These are phyloP conservation scores for Cymbidium sinense DNA, from an alignment of 106 monocot genomes.

Conservation along the genomic window DNA sequence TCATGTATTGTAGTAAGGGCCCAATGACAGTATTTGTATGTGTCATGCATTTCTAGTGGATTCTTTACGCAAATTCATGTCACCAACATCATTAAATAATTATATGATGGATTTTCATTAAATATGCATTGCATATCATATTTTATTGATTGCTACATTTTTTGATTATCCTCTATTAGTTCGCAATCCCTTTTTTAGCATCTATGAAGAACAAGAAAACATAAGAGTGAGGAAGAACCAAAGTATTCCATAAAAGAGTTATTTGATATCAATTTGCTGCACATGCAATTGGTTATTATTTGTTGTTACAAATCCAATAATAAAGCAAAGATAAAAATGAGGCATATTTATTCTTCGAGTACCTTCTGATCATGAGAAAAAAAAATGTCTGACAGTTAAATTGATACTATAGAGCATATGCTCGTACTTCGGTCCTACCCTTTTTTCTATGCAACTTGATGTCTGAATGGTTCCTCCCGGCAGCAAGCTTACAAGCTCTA, in stretches of 20 bases:
- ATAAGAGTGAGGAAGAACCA: not conserved
- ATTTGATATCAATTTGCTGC: not conserved
- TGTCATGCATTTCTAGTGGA: not conserved
- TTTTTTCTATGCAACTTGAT: slow-evolving; percentile 60
- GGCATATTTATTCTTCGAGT: not conserved
- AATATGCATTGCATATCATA: not conserved
- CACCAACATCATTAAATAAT: not conserved
- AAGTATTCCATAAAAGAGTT: not conserved
- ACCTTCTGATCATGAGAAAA: not conserved
- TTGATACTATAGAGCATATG: not conserved
- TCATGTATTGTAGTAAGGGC: not conserved
- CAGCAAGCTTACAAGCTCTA: slow-evolving; percentile 78
- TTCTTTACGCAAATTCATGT: not conserved
- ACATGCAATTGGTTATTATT: not conserved
- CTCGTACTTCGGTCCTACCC: slow-evolving; percentile 28
- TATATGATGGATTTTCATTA: not conserved
- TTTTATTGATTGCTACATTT: not conserved
- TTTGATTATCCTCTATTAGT: not conserved
- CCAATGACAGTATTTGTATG: not conserved
- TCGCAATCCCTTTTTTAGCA: not conserved
- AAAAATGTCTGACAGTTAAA: not conserved
- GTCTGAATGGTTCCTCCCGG: slow-evolving; percentile 73
- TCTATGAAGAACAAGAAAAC: not conserved
- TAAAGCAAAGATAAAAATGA: not conserved
- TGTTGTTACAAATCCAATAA: not conserved